Percentiles rank a stretch among this genome's conserved stretches.
Evolutionary conservation across 805 yeast species (phyloP).

Genomic region (Myxozyma vanderwaltii): DNA sequence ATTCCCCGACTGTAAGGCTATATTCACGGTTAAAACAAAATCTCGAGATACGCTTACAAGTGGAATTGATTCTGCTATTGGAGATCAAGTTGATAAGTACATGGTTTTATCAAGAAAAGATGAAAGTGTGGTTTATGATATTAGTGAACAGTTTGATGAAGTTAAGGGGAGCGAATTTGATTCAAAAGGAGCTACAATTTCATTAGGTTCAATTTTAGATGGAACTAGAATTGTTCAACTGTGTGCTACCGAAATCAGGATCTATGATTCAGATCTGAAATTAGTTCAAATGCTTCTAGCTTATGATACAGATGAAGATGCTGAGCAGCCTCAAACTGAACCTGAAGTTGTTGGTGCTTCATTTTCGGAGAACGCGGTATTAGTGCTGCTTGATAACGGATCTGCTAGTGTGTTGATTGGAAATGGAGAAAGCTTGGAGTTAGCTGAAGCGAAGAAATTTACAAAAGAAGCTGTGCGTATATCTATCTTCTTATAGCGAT

Average conservation of each 20-base stretch:
- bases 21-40: conserved; percentile 63
- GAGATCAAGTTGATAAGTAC: conserved; percentile 31
- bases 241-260: conserved; percentile 61
- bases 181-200: conserved; percentile 63
- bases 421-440: conserved; percentile 18
- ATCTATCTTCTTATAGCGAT: not conserved
- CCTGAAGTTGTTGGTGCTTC: conserved; percentile 18
- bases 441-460: conserved; percentile 10
- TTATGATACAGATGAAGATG: conserved; percentile 8
- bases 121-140: conserved; percentile 37
- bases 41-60: conserved; percentile 25
- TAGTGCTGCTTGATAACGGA: conserved; percentile 25
- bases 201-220: conserved; percentile 60
- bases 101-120: conserved; percentile 46
- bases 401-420: conserved; percentile 13
- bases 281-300: conserved; percentile 43
- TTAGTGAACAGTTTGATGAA: conserved; percentile 53
- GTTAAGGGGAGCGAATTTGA: conserved; percentile 64
- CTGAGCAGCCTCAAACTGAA: conserved; percentile 8
- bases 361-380: conserved; percentile 17
- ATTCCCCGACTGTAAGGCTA: conserved; percentile 70
- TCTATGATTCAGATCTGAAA: conserved; percentile 65
- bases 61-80: conserved; percentile 8
- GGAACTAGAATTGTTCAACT: conserved; percentile 71
- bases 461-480: not conserved